phyloP scores from a whole-genome alignment of 2,329 filamentous ascomycete genomes.

The Dendrostoma leiphaemia region DNA sequence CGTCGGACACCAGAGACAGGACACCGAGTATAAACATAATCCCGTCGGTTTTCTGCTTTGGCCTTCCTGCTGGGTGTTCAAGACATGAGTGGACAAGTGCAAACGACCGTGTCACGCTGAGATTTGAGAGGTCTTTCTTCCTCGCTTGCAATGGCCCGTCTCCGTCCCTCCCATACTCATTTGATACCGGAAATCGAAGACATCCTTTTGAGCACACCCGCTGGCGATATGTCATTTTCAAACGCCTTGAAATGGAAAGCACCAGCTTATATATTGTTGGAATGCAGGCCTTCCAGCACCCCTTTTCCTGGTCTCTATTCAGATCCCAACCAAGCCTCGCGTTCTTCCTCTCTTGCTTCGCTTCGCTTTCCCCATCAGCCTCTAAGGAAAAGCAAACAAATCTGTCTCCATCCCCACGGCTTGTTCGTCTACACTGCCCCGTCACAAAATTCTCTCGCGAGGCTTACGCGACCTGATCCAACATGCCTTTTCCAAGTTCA shows the following conservation, averaged over 20 bases:
- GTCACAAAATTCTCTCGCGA: background rate
- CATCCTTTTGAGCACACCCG: slow-evolving; percentile 17
- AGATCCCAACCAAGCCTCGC: background rate
- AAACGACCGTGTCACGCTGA: slow-evolving; percentile 15
- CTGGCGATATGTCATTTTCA: slow-evolving; percentile 6
- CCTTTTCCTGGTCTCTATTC: background rate
- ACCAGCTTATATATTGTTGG: slow-evolving; percentile 18
- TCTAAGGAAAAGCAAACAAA: no score
- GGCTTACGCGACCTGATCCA: slow-evolving; percentile 14
- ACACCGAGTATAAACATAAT: slow-evolving; percentile 11
- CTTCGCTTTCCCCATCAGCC: background rate
- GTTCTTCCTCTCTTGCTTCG: background rate
- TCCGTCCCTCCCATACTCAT: slow-evolving; percentile 10
- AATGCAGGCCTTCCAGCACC: background rate
- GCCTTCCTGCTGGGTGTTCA: slow-evolving; percentile 8
- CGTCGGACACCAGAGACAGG: slow-evolving; percentile 8
- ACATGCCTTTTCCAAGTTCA: slow-evolving; percentile 44
- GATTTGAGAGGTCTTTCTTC: slow-evolving; percentile 16
- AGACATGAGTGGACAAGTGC: slow-evolving; percentile 19
- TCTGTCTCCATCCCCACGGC: background rate
- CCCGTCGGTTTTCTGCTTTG: slow-evolving; percentile 8
- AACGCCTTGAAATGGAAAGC: no score
- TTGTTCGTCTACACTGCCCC: background rate
- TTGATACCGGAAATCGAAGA: slow-evolving; percentile 20
- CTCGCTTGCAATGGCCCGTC: slow-evolving; percentile 20